phyloP scores from a whole-genome alignment of 257 asterid genomes.

The Capsicum pubescens region DNA sequence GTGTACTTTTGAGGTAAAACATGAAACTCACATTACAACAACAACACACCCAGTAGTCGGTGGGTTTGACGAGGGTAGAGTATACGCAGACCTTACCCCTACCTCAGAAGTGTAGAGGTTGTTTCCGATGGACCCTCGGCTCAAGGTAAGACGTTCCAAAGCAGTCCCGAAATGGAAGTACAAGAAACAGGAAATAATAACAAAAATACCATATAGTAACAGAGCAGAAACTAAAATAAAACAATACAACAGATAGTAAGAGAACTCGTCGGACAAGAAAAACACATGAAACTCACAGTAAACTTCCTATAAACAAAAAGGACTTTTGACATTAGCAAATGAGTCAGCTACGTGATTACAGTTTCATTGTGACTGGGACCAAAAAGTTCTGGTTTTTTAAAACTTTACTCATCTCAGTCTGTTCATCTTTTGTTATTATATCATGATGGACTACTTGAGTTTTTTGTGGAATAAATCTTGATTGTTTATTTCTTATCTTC shows the following conservation, averaged over 20 bases:
- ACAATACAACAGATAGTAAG: too few relatives aligned
- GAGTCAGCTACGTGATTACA: conserved; percentile 22
- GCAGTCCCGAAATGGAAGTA: too few relatives aligned
- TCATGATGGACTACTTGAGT: background rate
- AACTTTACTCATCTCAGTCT: background rate
- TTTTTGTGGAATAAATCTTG: conserved; percentile 30
- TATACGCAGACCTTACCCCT: too few relatives aligned
- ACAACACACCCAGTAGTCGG: too few relatives aligned
- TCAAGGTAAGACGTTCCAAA: too few relatives aligned
- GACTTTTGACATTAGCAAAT: background rate
- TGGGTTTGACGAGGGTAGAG: too few relatives aligned
- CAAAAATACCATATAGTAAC: too few relatives aligned
- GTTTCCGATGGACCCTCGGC: too few relatives aligned
- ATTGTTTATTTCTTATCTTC: conserved; percentile 28
- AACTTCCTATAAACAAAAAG: background rate
- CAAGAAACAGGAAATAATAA: too few relatives aligned
- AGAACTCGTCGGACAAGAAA: too few relatives aligned
- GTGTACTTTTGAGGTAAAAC: conserved; percentile 25
- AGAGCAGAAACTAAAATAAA: too few relatives aligned
- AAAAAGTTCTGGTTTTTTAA: background rate
- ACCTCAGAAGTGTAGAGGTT: too few relatives aligned
- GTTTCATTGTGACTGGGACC: background rate
- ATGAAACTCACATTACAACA: background rate
- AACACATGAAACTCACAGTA: background rate
- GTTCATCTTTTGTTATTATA: conserved; percentile 22